phyloP scores from a whole-genome alignment of 2,329 filamentous ascomycete genomes.

The Fusarium sp. region DNA sequence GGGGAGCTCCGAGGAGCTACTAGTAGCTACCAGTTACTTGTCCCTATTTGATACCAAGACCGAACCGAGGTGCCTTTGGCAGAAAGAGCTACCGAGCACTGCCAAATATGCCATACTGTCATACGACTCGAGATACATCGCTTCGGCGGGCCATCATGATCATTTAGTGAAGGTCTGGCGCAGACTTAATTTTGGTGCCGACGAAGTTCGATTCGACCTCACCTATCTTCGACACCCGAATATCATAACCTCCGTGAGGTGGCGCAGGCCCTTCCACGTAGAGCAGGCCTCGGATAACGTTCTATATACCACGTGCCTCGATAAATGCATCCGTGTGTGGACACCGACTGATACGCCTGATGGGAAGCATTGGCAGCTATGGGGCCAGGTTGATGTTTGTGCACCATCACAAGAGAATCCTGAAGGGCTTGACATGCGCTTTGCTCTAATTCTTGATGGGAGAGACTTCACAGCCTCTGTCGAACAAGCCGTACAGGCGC shows the following conservation, averaged over 20 bases:
- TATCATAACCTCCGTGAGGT: slow-evolving; percentile 84
- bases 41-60: slow-evolving; percentile 72
- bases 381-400: slow-evolving; percentile 82
- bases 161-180: slow-evolving; percentile 93
- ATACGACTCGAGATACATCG: slow-evolving; percentile 88
- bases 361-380: slow-evolving; percentile 79
- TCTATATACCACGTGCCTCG: slow-evolving; percentile 88
- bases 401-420: slow-evolving; percentile 70
- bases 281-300: slow-evolving; percentile 88
- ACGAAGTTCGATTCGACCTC: slow-evolving; percentile 89
- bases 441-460: slow-evolving; percentile 84
- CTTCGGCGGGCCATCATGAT: slow-evolving; percentile 82
- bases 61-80: slow-evolving; percentile 74
- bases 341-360: slow-evolving; percentile 78
- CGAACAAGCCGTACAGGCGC: slow-evolving; percentile 76
- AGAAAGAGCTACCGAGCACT: slow-evolving; percentile 76
- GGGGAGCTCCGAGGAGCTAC: slow-evolving; percentile 86
- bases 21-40: slow-evolving; percentile 78
- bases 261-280: slow-evolving; percentile 81
- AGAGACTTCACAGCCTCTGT: slow-evolving; percentile 82
- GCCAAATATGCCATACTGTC: slow-evolving; percentile 83
- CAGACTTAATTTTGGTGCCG: slow-evolving; percentile 82
- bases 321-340: slow-evolving; percentile 87
- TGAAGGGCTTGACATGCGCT: slow-evolving; percentile 41
- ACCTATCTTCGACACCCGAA: slow-evolving; percentile 88